phyloP scores from a whole-genome alignment of 1,284 basidiomycete species.

The Ganoderma resinaceum region DNA sequence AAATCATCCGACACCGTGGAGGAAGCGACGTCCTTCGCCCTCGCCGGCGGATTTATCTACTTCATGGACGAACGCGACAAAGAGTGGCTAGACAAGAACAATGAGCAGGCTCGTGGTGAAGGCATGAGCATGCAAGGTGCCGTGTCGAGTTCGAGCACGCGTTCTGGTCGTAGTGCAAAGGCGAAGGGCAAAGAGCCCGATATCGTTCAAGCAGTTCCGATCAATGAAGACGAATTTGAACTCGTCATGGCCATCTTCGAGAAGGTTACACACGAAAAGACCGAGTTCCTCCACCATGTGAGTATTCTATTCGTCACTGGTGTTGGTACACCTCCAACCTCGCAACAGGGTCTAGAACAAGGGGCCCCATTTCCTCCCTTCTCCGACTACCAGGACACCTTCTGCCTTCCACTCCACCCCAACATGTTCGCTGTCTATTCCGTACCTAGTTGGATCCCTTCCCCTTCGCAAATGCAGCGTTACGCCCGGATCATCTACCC shows the following conservation, averaged over 20 bases:
- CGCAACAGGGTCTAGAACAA: constrained; percentile 60
- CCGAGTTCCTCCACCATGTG: constrained; percentile 92
- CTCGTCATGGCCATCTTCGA: constrained; percentile 96
- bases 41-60: constrained; percentile 81
- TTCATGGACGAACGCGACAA: constrained; percentile 97
- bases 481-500: constrained; percentile 39
- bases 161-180: constrained; percentile 73
- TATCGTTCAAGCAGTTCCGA: constrained; percentile 60
- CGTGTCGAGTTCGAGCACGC: constrained; percentile 55
- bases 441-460: constrained; percentile 38
- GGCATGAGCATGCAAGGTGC: constrained; percentile 82
- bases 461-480: constrained; percentile 34
- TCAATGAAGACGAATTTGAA: constrained; percentile 93
- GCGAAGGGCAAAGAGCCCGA: constrained; percentile 83
- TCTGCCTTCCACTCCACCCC: constrained; percentile 32
- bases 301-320: constrained; percentile 34
- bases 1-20: constrained; percentile 91
- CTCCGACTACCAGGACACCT: constrained; percentile 56
- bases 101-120: constrained; percentile 88
- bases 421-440: constrained; percentile 39
- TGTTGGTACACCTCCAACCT: constrained; percentile 7
- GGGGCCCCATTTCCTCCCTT: constrained; percentile 80
- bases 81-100: constrained; percentile 93
- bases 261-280: constrained; percentile 89
- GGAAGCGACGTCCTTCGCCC: constrained; percentile 65